These are phyloP conservation scores for Penicillium sp. DNA, from an alignment of 2,329 filamentous ascomycete genomes.

Conservation along the genomic window DNA sequence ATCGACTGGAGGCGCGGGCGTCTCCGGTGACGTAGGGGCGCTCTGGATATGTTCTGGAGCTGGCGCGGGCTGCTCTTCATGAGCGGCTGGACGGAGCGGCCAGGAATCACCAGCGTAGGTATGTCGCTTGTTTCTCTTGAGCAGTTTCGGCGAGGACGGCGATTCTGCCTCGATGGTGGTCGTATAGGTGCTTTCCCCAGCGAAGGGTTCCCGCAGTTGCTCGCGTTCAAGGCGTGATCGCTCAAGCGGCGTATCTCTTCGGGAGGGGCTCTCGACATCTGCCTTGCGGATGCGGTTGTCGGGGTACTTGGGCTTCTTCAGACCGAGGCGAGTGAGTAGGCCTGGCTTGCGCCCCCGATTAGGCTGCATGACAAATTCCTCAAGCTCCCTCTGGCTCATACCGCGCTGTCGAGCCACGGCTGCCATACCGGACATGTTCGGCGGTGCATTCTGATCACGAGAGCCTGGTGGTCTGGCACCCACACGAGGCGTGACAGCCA, in stretches of 20 bases:
- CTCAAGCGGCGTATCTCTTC: conserved; percentile 63
- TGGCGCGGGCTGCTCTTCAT: conserved; percentile 6
- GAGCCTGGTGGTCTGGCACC: conserved; percentile 20
- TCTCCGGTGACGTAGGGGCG: conserved; percentile 3
- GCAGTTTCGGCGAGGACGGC: conserved; percentile 25
- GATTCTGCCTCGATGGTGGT: not conserved
- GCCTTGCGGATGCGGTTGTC: conserved; percentile 50
- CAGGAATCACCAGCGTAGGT: conserved; percentile 21
- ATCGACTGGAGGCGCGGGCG: not conserved
- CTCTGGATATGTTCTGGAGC: conserved; percentile 11
- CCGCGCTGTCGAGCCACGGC: conserved; percentile 55
- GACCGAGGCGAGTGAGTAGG: conserved; percentile 34
- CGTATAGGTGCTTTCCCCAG: not conserved
- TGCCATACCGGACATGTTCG: conserved; percentile 28
- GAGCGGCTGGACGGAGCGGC: conserved; percentile 22
- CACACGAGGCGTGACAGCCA: conserved; percentile 24
- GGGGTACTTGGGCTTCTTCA: conserved; percentile 27
- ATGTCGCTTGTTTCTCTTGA: conserved; percentile 28
- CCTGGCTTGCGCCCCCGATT: conserved; percentile 29
- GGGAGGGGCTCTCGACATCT: conserved; percentile 58
- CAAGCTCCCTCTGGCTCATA: conserved; percentile 43
- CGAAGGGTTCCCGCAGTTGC: conserved; percentile 17
- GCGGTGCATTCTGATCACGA: conserved; percentile 38
- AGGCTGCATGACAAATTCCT: conserved; percentile 35
- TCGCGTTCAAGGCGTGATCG: conserved; percentile 53